These are phyloP conservation scores for Cardiospermum halicacabum DNA, from an alignment of 345 rosid genomes.

Conservation along the genomic window DNA sequence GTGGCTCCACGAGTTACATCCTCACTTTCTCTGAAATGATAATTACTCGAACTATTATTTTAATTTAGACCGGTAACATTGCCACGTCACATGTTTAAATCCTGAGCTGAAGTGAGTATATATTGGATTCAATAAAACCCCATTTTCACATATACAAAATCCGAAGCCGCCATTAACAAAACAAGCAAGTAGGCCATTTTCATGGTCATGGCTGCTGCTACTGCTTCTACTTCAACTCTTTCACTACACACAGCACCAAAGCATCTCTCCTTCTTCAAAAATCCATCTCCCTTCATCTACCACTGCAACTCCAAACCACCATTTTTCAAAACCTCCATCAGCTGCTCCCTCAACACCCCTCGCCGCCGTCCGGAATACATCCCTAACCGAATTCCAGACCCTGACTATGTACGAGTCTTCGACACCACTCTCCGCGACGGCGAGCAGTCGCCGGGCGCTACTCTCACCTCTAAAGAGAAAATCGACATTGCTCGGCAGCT, in stretches of 20 bases:
- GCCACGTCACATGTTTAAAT: no score
- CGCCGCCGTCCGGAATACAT: slow-evolving; percentile 56
- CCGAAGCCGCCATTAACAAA: no score
- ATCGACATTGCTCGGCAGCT: slow-evolving; percentile 87
- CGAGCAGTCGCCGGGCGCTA: slow-evolving; percentile 98
- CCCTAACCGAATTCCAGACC: slow-evolving; percentile 68
- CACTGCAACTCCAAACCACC: slow-evolving; percentile 4
- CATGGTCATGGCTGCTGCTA: slow-evolving; percentile 1
- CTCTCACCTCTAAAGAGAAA: slow-evolving; percentile 84
- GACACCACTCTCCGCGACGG: slow-evolving; percentile 99
- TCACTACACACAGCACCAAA: slow-evolving; percentile 5
- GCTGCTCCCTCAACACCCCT: slow-evolving; percentile 22
- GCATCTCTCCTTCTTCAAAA: slow-evolving; percentile 10
- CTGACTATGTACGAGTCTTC: slow-evolving; percentile 74
- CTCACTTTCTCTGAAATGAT: no score
- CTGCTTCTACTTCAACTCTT: background rate
- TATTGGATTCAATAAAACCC: no score
- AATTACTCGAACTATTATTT: no score
- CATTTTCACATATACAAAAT: no score
- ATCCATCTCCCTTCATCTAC: slow-evolving; percentile 8
- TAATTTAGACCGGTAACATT: no score
- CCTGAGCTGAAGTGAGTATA: no score
- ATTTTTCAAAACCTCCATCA: slow-evolving; percentile 17
- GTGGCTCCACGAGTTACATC: no score
- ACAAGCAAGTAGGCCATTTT: no score